Evolutionary conservation across 257 asterid species (phyloP).

Genomic region (Paulownia fortunei): DNA sequence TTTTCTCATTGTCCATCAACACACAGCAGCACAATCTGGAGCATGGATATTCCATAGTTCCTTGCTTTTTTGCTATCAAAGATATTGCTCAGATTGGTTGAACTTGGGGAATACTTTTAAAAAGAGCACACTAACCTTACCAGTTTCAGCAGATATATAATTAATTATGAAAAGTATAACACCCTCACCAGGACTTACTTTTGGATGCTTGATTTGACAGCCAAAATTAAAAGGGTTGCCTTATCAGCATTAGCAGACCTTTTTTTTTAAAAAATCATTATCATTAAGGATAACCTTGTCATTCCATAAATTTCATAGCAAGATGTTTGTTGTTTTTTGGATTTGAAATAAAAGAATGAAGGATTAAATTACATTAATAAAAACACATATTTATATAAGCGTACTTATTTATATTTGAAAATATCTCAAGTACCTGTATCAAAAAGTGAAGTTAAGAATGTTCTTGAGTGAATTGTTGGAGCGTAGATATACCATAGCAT

Average conservation of each 20-base stretch:
- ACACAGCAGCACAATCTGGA: slow-evolving; percentile 32
- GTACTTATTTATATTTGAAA: too few species aligned
- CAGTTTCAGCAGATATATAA: neutral
- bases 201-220: neutral
- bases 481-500: too few species aligned
- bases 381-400: too few species aligned
- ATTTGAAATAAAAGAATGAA: neutral
- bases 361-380: neutral
- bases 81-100: slow-evolving; percentile 2
- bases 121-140: slow-evolving; percentile 19
- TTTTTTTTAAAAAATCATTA: neutral
- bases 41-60: slow-evolving; percentile 24
- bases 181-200: neutral
- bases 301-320: neutral
- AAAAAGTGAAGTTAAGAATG: too few species aligned
- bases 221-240: slow-evolving; percentile 1
- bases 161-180: neutral
- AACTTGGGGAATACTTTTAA: neutral
- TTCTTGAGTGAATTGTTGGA: too few species aligned
- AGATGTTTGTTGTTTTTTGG: neutral
- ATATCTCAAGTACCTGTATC: too few species aligned
- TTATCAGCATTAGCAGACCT: neutral
- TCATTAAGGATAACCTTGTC: neutral
- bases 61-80: neutral
- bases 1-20: neutral